Conservation (phyloP, 1,284 basidiomycete genomes). For the Melampsora larici-populina region DNA sequence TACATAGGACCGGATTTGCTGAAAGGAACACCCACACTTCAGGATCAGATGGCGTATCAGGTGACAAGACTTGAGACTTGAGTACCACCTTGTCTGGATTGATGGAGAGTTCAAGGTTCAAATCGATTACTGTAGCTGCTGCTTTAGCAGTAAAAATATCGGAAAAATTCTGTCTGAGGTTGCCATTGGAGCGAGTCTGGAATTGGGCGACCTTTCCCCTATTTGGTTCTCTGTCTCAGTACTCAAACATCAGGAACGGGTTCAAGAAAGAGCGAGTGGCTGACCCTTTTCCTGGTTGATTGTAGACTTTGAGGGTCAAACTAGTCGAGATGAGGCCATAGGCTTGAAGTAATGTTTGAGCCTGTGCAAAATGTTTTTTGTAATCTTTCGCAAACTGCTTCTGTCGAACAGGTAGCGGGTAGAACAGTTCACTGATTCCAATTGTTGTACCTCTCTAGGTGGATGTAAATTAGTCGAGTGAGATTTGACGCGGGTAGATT, state of each 20-base stretch:
- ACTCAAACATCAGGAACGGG: conserved; percentile 18
- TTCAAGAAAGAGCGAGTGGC: conserved; percentile 47
- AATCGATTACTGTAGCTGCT: conserved; percentile 69
- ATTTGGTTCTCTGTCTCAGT: conserved; percentile 21
- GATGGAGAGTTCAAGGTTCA: conserved; percentile 70
- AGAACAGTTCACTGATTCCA: conserved; percentile 70
- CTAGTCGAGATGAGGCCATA: conserved; percentile 74
- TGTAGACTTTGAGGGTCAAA: conserved; percentile 72
- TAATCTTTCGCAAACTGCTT: conserved; percentile 86
- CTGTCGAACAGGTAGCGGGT: conserved; percentile 78
- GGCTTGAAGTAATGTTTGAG: conserved; percentile 73
- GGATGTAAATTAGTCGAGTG: conserved; percentile 1
- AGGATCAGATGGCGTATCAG: conserved; percentile 39
- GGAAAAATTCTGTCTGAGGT: conserved; percentile 66
- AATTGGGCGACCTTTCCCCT: conserved; percentile 70
- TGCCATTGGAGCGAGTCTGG: conserved; percentile 66
- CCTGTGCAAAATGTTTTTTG: conserved; percentile 87
- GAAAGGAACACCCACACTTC: conserved; percentile 16
- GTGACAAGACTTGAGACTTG: conserved; percentile 19
- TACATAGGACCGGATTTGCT: background rate
- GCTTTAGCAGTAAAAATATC: conserved; percentile 82
- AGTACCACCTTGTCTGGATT: conserved; percentile 60
- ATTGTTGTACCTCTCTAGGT: conserved; percentile 81
- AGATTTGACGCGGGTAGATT: conserved; percentile 54
- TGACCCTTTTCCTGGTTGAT: conserved; percentile 71